Evolutionary conservation across 306 rosid genomes (phyloP), one percentile per base, ranked within the genome.

Genomic region (Quercus cerris): DNA sequence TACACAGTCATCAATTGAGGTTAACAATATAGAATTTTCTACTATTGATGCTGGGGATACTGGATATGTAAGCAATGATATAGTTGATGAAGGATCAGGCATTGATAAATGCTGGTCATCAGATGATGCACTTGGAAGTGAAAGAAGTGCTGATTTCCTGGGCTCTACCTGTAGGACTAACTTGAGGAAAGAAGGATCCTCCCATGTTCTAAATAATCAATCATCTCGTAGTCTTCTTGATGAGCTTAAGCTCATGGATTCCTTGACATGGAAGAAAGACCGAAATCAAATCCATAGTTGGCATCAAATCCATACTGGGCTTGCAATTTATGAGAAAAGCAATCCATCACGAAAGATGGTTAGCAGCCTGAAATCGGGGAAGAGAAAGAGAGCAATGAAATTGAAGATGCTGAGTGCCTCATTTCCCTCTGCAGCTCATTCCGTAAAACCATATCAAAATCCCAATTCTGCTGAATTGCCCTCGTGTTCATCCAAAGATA

Each of bases 31-130:
- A 75, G 89, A 81, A 78, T 84, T 79, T 28, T 91, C 81, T 58
- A 82, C 81, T 35, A 77, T 70, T 72, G 88, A 83, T 82, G 86
- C 72, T 71, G 83, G 70, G 64, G 77, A 82, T 77, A 79, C 75
- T 78, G 84, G 86, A 59, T 79, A 69, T 78, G 80, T 51, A 49
- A 85, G 85, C 75, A 81, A 89, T 78, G 76, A 69, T 56, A 73
- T 82, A 25, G 73, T 82, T 69, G 93, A 91, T 77, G 96, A 89
- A 86, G 91, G 84, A 56, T 91, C 89, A 33, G 88, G 84, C 75
- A 84, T 85, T 78, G 87, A 86, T 68, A 85, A 81, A 81, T 79
- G 80, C 58, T 83, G 84, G 85, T 87, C 91, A 70, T 85, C 91
- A 59, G 88, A 85, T 69, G 83, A 81, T 86, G 83, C 86, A 57